Evolutionary conservation across 768 basidiomycete genomes (phyloP).

Genomic region (Russula brevipes): DNA sequence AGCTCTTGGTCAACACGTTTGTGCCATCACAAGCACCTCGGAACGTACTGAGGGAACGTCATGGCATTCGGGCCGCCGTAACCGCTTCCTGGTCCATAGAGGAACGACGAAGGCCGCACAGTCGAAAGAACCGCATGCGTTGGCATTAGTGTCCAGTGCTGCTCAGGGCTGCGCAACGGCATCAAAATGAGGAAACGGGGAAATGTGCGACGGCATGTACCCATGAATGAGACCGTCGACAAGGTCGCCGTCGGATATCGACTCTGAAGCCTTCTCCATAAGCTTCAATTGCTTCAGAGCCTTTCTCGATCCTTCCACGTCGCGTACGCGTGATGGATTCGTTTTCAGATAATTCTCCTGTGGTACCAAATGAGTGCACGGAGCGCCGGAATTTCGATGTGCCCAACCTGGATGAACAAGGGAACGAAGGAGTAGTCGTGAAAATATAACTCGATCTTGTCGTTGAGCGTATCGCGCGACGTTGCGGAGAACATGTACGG

Average conservation of each 20-base stretch:
- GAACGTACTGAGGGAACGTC: slow-evolving; percentile 79
- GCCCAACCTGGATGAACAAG: slow-evolving; percentile 83
- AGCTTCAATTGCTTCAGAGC: slow-evolving; percentile 68
- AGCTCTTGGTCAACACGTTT: background rate
- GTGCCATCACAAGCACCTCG: too few species aligned
- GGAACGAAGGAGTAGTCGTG: slow-evolving; percentile 94
- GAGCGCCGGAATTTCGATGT: background rate
- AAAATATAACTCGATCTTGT: slow-evolving; percentile 96
- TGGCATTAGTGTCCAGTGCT: slow-evolving; percentile 95
- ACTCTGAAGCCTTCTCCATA: slow-evolving; percentile 83
- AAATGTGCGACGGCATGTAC: slow-evolving; percentile 38
- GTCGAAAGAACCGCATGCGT: slow-evolving; percentile 88
- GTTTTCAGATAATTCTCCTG: slow-evolving; percentile 95
- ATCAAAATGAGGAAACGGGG: background rate
- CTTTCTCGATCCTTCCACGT: slow-evolving; percentile 57
- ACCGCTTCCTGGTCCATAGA: slow-evolving; percentile 68
- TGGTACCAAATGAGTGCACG: background rate
- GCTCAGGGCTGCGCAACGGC: slow-evolving; percentile 59
- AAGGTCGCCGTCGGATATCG: slow-evolving; percentile 92
- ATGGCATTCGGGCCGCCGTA: slow-evolving; percentile 64
- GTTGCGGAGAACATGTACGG: slow-evolving; percentile 87
- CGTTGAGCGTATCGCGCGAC: slow-evolving; percentile 71
- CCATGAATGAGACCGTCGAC: slow-evolving; percentile 93
- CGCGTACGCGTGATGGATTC: slow-evolving; percentile 56
- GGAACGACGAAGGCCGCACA: slow-evolving; percentile 76